Evolutionary conservation across 805 yeast species (phyloP).

Genomic region (Blastobotrys mokoenaii): DNA sequence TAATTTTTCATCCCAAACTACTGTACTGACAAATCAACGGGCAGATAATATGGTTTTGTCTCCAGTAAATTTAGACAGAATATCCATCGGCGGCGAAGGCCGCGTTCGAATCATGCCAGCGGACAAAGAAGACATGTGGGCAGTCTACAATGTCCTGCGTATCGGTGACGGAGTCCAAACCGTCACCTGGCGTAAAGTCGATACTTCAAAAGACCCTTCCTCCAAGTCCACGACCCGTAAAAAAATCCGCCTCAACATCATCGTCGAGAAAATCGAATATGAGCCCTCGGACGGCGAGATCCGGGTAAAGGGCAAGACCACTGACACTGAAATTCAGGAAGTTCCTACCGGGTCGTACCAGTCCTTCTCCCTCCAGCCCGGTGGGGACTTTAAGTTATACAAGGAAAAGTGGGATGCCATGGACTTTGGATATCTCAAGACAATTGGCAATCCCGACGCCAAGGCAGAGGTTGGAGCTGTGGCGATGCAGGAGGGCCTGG

Average conservation of each 20-base stretch:
- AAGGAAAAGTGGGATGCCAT: constrained; percentile 85
- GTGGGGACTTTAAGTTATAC: constrained; percentile 56
- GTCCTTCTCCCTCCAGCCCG: constrained; percentile 71
- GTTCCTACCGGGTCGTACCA: constrained; percentile 83
- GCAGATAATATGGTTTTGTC: too few relatives aligned
- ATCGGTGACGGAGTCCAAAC: constrained; percentile 68
- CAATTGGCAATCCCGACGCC: constrained; percentile 39
- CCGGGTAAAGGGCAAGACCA: constrained; percentile 73
- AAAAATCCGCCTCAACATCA: constrained; percentile 49
- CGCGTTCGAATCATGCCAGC: constrained; percentile 39
- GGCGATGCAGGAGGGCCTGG: constrained; percentile 88
- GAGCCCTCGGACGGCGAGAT: constrained; percentile 68
- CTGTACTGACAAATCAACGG: too few relatives aligned
- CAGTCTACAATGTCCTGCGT: constrained; percentile 69
- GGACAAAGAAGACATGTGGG: constrained; percentile 90
- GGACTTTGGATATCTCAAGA: constrained; percentile 25
- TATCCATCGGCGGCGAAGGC: not conserved
- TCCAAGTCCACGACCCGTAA: constrained; percentile 42
- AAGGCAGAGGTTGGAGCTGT: constrained; percentile 92
- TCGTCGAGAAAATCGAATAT: constrained; percentile 66
- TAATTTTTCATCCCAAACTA: too few relatives aligned
- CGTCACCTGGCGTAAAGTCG: constrained; percentile 57
- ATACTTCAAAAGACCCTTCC: constrained; percentile 25
- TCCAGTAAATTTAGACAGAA: not conserved
- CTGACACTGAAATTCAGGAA: constrained; percentile 53